Base-by-base conservation (phyloP, 1,284 basidiomycete species). In the Heterobasidion parviporum region DNA sequence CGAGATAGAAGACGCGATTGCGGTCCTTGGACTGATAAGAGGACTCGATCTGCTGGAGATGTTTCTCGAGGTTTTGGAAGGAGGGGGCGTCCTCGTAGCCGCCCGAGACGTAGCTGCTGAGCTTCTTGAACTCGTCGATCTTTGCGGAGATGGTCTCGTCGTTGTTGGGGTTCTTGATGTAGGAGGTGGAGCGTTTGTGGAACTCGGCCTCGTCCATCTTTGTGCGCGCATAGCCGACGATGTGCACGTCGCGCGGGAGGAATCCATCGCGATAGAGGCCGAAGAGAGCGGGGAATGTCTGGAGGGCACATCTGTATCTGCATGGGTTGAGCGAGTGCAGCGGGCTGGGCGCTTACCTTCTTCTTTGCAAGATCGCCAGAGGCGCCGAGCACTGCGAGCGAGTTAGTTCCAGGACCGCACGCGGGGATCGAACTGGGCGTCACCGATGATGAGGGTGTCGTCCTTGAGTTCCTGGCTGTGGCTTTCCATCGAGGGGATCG, bases 311-410 rank as follows among this genome's bases (percentile, higher is more conserved):
- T 18, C 36, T 4, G 41, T 51, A 46, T 47, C 44, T 9, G 34
- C 54, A 50, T n/a, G 8, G 26, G 33, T 10, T 51, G n/a, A 2
- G 36, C 15, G 33, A 20, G 35, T 54, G 36, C 43, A 12, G 41
- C 36, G n/a, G 52, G 50, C 47, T 20, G 57, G n/a, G 44, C 72
- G 52, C 53, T 26, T 26, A 90, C 94, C 83, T 99, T 99, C 80
- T 99, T 99, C 88, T 98, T 98, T 59, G 96, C 97, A 53, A 99
- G 80, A 79, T 99, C 96, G 54, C 96, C 96, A 57, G 93, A 97
- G 20, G 96, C 96, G 59, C 97, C 97, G 59, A 97, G 84, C 56
- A 99, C 96, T 94, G 65, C 36, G 52, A 53, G 54, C 20, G 16
- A 50, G 41, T 56, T 15, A 52, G 54, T 57, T 65, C 52, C 54